Conservation (phyloP, 352 stramenopile species). For the Phytophthora palmivora region DNA sequence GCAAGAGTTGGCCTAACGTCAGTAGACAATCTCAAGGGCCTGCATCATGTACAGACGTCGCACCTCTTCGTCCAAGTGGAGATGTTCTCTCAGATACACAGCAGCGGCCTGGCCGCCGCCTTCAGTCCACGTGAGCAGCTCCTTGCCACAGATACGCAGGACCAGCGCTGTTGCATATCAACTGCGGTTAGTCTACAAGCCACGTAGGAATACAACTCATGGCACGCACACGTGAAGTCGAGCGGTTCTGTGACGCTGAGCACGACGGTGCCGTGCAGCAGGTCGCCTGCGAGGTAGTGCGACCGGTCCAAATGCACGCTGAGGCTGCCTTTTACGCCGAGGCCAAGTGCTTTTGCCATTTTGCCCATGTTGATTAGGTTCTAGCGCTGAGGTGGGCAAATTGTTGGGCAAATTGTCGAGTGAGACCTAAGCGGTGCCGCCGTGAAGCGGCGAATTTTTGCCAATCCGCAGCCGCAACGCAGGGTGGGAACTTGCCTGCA, state of each 20-base stretch:
- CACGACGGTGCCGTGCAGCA: conserved; percentile 36
- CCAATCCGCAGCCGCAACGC: conserved; percentile 10
- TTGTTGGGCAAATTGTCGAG: conserved; percentile 31
- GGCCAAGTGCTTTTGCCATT: conserved; percentile 37
- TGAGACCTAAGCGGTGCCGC: conserved; percentile 14
- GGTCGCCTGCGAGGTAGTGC: conserved; percentile 37
- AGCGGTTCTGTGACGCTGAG: conserved; percentile 38
- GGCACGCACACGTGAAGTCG: conserved; percentile 37
- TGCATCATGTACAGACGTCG: neutral
- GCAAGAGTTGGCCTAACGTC: neutral
- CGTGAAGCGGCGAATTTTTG: conserved; percentile 9
- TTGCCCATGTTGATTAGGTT: conserved; percentile 33
- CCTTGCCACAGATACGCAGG: conserved; percentile 36
- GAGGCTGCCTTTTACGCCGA: conserved; percentile 40
- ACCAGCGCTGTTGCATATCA: conserved; percentile 30
- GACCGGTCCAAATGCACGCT: conserved; percentile 30
- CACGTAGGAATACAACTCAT: neutral
- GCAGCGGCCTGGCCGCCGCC: conserved; percentile 35
- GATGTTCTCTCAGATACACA: conserved; percentile 36
- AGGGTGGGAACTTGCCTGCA: conserved; percentile 24
- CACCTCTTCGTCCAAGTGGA: conserved; percentile 40
- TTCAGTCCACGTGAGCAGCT: conserved; percentile 45
- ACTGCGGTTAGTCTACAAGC: conserved; percentile 5
- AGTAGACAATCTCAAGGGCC: neutral
- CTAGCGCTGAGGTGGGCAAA: neutral